Conservation (phyloP, 352 stramenopile species). For the Pythium rhizo-oryzae region DNA sequence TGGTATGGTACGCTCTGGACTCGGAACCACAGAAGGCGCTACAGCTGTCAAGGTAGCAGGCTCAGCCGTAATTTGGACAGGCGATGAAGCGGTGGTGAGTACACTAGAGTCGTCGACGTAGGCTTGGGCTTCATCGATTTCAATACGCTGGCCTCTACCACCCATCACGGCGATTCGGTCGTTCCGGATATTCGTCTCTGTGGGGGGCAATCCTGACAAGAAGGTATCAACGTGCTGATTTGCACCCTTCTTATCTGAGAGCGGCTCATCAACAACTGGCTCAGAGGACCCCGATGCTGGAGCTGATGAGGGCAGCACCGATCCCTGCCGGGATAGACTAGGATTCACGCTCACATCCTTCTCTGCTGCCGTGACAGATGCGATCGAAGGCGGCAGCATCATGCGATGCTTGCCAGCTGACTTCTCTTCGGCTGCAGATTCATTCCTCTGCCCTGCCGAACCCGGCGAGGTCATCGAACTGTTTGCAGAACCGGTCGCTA, state of each 20-base stretch:
- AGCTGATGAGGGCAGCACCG: slow-evolving; percentile 19
- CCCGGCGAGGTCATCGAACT: no score
- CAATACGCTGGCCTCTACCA: slow-evolving; percentile 85
- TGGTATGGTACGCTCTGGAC: no score
- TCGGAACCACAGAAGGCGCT: no score
- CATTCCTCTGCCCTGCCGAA: slow-evolving; percentile 1
- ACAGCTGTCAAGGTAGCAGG: no score
- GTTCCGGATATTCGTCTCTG: slow-evolving; percentile 92
- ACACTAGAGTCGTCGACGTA: slow-evolving; percentile 38
- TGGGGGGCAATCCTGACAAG: slow-evolving; percentile 86
- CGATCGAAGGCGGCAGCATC: slow-evolving; percentile 34
- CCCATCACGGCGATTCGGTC: slow-evolving; percentile 92
- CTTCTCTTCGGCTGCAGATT: slow-evolving; percentile 52
- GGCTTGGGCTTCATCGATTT: slow-evolving; percentile 63
- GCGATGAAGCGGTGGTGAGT: no score
- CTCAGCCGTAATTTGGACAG: no score
- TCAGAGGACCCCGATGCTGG: background rate
- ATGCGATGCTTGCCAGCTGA: slow-evolving; percentile 46
- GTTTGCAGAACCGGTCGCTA: slow-evolving; percentile 36
- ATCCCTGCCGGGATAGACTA: slow-evolving; percentile 22
- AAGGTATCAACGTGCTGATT: slow-evolving; percentile 72
- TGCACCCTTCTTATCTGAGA: slow-evolving; percentile 53
- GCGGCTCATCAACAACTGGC: slow-evolving; percentile 49
- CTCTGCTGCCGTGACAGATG: background rate
- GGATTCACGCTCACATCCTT: background rate